These are phyloP conservation scores for Cynanchum wilfordii DNA, from an alignment of 257 asterid genomes.

Conservation along the genomic window DNA sequence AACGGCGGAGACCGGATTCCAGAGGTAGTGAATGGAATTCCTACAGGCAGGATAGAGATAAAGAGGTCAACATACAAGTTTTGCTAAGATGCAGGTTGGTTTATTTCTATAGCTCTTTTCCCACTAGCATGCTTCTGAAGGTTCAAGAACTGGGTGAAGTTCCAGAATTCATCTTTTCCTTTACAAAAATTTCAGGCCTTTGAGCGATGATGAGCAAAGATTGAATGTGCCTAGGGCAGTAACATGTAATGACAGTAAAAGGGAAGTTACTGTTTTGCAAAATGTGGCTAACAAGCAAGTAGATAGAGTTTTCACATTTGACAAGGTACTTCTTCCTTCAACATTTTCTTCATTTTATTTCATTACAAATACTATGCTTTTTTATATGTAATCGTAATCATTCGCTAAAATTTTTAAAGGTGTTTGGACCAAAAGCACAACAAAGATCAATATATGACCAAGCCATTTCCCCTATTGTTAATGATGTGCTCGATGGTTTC, in stretches of 20 bases:
- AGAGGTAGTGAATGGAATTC: slow-evolving; percentile 50
- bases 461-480: slow-evolving; percentile 71
- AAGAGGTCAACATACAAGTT: slow-evolving; percentile 78
- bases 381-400: background rate
- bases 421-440: slow-evolving; percentile 83
- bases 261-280: slow-evolving; percentile 64
- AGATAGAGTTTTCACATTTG: slow-evolving; percentile 71
- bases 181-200: slow-evolving; percentile 40
- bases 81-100: slow-evolving; percentile 78
- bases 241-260: slow-evolving; percentile 59
- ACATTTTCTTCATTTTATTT: background rate
- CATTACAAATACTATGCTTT: background rate
- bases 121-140: background rate
- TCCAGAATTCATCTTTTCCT: background rate
- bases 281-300: slow-evolving; percentile 66
- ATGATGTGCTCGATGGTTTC: slow-evolving; percentile 74
- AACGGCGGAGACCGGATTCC: slow-evolving; percentile 58
- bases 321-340: slow-evolving; percentile 41
- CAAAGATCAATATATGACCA: slow-evolving; percentile 81
- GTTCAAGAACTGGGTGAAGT: background rate
- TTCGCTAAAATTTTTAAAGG: slow-evolving; percentile 27
- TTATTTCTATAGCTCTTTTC: background rate
- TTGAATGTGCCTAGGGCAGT: slow-evolving; percentile 50
- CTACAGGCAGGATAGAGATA: slow-evolving; percentile 51
- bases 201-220: slow-evolving; percentile 59